These are phyloP conservation scores for Drechslerella coelobrocha DNA, from an alignment of 2,329 filamentous ascomycete genomes.

Conservation along the genomic window DNA sequence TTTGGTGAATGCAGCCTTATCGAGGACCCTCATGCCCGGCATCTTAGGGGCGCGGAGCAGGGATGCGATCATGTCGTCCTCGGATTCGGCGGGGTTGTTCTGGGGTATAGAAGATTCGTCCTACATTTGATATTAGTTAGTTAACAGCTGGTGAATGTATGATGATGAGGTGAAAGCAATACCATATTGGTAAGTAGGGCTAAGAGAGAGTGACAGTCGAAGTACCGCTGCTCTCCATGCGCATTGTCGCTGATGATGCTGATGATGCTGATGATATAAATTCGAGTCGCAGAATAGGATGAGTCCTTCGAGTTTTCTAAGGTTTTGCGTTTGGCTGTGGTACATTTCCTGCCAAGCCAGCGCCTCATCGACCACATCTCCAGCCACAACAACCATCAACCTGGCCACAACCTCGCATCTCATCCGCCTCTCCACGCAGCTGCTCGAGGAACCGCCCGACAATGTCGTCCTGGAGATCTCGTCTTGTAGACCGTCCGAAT, in stretches of 20 bases:
- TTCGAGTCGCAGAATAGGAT: too few species aligned
- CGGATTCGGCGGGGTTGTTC: background rate
- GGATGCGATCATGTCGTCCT: constrained; percentile 31
- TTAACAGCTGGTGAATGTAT: background rate
- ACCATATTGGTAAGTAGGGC: constrained; percentile 32
- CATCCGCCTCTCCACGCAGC: background rate
- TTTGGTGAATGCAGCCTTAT: constrained; percentile 81
- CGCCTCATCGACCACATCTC: too few species aligned
- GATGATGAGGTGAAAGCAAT: constrained; percentile 47
- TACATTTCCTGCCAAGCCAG: too few species aligned
- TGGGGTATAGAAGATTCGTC: background rate
- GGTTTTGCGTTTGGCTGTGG: too few species aligned
- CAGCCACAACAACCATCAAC: background rate
- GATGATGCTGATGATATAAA: too few species aligned
- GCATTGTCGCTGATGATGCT: too few species aligned
- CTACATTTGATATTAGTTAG: background rate
- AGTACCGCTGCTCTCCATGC: background rate
- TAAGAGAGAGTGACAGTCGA: constrained; percentile 13
- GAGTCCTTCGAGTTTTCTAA: too few species aligned
- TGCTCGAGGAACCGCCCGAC: constrained; percentile 1
- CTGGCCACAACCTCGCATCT: background rate
- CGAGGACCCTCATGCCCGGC: constrained; percentile 65
- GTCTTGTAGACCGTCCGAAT: constrained; percentile 3
- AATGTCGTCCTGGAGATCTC: constrained; percentile 20
- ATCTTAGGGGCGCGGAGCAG: constrained; percentile 50